Evolutionary conservation across 805 yeast genomes (phyloP), one percentile per base, ranked within the genome.

Genomic region (Cyberlindnera samutprakarnensis): DNA sequence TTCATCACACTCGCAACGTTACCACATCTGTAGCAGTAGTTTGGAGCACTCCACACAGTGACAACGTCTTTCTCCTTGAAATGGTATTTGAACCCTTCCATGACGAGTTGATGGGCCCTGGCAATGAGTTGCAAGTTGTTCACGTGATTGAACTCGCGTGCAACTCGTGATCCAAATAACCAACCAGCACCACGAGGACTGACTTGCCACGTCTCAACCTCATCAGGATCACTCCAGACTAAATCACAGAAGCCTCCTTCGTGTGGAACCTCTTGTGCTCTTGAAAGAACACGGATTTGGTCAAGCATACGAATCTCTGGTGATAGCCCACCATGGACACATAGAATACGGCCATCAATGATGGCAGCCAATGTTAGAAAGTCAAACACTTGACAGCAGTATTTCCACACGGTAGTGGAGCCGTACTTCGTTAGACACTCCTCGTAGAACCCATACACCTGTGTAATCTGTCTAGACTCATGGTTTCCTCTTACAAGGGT

Each of bases 101-200:
- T 94, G 14, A 92, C 97, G 57, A 90, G 72, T 60, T 90, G 98
- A 62, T 90, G 98, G 0, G 97, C 97, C 48, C 98, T 71, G 9
- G 98, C 96, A 37, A 90, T 87, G 45, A 90, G 64, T 43, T 75
- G 75, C 39, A 92, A 65, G 43, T 87, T 87, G 56, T 92, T 90
- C 34, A 90, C 94, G 57, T 92, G 95, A 61, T 90, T 92, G 62
- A 92, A 92, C 58, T 92, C 97, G 36, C 96, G 65, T 13, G 95
- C 92, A 16, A 92, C 96, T 55, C 82, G 81, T 27, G 87, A 74
- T 16, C 98, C 98, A 56, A 90, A 90, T 32, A 90, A 62, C 97
- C 97, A 90, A 10, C 98, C 98, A 0, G 98, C 98, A 40, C 98
- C 98, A 53, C 98, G 72, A 20, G 96, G 96, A 18, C 94, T 80